Evolutionary conservation across 2,329 filamentous ascomycete species (phyloP).

Genomic region (Xylariaceae sp.): DNA sequence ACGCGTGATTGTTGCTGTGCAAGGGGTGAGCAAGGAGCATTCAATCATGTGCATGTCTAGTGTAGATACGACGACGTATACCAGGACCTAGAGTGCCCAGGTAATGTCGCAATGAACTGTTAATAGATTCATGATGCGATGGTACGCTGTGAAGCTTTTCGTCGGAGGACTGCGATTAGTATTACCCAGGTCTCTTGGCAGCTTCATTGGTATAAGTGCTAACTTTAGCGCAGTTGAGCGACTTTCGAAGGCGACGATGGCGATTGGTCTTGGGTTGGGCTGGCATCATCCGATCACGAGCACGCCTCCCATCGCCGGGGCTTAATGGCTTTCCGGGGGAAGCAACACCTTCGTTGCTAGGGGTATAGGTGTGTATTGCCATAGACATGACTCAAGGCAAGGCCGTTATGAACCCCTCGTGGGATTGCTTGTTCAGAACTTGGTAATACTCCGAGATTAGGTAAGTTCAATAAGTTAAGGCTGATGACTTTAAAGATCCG

Average conservation of each 20-base stretch:
- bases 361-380: not conserved
- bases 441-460: not conserved
- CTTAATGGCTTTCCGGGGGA: not conserved
- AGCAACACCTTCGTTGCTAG: not conserved
- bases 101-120: not conserved
- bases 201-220: not conserved
- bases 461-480: not conserved
- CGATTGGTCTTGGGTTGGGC: not conserved
- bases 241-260: not conserved
- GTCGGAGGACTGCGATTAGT: not conserved
- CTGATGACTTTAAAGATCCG: too few species aligned
- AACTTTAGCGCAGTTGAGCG: not conserved
- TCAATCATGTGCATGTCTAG: not conserved
- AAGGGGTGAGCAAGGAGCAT: slow-evolving; percentile 8
- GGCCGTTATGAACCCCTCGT: not conserved
- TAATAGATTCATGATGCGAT: not conserved
- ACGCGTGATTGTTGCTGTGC: slow-evolving; percentile 2
- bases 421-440: not conserved
- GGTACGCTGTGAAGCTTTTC: not conserved
- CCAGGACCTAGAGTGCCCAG: not conserved
- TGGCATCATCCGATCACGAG: not conserved
- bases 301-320: not conserved
- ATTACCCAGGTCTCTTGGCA: not conserved
- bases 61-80: too few species aligned
- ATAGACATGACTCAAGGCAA: not conserved